A percentile compares a stretch with the other conserved stretches of the same genome.
phyloP scores from a whole-genome alignment of 140 eudicot genomes.

The Anethum foeniculum region DNA sequence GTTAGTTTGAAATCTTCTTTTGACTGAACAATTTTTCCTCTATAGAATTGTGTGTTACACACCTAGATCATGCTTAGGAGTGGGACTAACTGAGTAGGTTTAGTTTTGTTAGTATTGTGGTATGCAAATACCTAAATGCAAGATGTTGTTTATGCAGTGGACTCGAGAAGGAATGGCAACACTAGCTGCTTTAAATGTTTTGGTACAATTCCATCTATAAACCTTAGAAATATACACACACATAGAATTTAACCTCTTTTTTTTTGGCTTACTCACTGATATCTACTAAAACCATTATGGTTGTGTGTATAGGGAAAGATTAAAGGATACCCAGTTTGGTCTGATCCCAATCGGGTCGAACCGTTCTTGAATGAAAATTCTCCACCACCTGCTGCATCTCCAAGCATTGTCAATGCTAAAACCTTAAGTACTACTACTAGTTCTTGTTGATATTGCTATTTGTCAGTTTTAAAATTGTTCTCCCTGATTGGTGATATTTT shows the following conservation, averaged over 20 bases:
- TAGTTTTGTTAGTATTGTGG: background rate
- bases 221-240: background rate
- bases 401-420: slow-evolving; percentile 96
- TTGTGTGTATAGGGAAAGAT: slow-evolving; percentile 62
- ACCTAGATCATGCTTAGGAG: background rate
- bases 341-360: slow-evolving; percentile 68
- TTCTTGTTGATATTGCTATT: background rate
- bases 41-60: background rate
- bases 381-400: slow-evolving; percentile 85
- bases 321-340: slow-evolving; percentile 87
- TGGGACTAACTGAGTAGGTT: background rate
- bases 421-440: slow-evolving; percentile 44
- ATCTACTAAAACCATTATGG: background rate
- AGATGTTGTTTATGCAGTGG: slow-evolving; percentile 56
- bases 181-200: slow-evolving; percentile 86
- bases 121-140: background rate
- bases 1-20: background rate
- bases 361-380: slow-evolving; percentile 72
- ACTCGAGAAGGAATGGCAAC: slow-evolving; percentile 99
- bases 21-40: background rate
- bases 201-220: slow-evolving; percentile 43
- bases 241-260: background rate
- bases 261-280: background rate
- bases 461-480: background rate
- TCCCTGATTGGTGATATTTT: background rate